Evolutionary conservation across 805 yeast genomes (phyloP).

Genomic region (Priceomyces melissophilus): DNA sequence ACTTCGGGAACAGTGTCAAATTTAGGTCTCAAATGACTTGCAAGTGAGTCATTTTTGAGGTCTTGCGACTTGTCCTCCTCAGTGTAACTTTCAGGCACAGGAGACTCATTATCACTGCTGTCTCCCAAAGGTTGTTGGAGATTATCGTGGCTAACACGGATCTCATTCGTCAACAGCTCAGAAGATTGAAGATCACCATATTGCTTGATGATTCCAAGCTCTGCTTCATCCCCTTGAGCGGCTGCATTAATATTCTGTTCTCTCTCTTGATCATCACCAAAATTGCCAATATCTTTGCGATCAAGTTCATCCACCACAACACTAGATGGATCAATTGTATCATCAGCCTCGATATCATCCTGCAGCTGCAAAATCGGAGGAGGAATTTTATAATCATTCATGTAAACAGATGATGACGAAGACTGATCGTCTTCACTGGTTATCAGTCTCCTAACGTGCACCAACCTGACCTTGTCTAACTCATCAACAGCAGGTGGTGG

Average conservation of each 20-base stretch:
- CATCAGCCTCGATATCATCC: constrained; percentile 3
- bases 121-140: background rate
- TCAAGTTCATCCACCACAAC: constrained; percentile 26
- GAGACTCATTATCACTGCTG: background rate
- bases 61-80: constrained; percentile 18
- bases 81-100: constrained; percentile 1
- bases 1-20: constrained; percentile 29
- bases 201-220: constrained; percentile 18
- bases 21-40: constrained; percentile 26
- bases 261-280: constrained; percentile 2
- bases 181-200: constrained; percentile 17
- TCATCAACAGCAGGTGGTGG: constrained; percentile 21
- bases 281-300: constrained; percentile 7
- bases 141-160: constrained; percentile 1
- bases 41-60: constrained; percentile 11
- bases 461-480: constrained; percentile 13
- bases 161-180: constrained; percentile 15
- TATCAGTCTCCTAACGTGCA: background rate
- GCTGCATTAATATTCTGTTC: background rate
- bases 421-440: background rate
- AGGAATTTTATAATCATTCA: background rate
- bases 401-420: background rate
- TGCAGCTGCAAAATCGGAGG: background rate
- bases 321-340: constrained; percentile 19
- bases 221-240: constrained; percentile 7